Evolutionary conservation across 2,329 filamentous ascomycete species (phyloP).

Genomic region (Aspergillus novoparasiticus): DNA sequence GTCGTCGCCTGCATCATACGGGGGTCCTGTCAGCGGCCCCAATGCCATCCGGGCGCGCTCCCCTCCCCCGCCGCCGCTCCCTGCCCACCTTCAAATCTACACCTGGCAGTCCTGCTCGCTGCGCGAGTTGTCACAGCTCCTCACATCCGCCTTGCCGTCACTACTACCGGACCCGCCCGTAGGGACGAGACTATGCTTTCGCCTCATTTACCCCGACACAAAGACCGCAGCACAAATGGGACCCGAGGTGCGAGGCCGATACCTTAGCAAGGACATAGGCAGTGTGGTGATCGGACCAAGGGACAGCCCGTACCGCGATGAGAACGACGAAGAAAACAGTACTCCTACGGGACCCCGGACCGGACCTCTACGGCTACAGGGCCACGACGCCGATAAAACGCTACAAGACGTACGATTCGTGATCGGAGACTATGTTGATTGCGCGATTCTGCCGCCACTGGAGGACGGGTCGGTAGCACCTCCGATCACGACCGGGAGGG

Average conservation of each 20-base stretch:
- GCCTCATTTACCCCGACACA: constrained; percentile 81
- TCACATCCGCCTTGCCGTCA: constrained; percentile 68
- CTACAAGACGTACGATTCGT: constrained; percentile 78
- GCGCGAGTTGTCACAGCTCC: constrained; percentile 75
- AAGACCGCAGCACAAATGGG: constrained; percentile 43
- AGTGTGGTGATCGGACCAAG: constrained; percentile 70
- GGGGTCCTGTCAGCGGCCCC: constrained; percentile 39
- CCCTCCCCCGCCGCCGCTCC: constrained; percentile 62
- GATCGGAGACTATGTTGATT: constrained; percentile 84
- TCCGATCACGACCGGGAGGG: constrained; percentile 51
- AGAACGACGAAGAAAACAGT: constrained; percentile 38
- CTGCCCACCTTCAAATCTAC: constrained; percentile 76
- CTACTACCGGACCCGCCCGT: constrained; percentile 73
- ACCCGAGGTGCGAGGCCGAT: constrained; percentile 58
- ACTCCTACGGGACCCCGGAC: constrained; percentile 32
- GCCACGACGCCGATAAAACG: constrained; percentile 70
- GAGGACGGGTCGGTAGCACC: constrained; percentile 74
- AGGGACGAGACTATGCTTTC: constrained; percentile 84
- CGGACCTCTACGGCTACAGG: constrained; percentile 46
- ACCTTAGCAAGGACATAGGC: constrained; percentile 78
- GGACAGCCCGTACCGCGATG: constrained; percentile 27
- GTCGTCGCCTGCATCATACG: constrained; percentile 23
- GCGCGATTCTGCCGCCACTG: constrained; percentile 75
- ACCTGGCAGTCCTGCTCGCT: constrained; percentile 83
- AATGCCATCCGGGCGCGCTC: constrained; percentile 39